A percentile compares a stretch with the other conserved stretches of the same genome.
Evolutionary conservation across 164 flowering plant genomes (phyloP).

Genomic region (Sedum album): DNA sequence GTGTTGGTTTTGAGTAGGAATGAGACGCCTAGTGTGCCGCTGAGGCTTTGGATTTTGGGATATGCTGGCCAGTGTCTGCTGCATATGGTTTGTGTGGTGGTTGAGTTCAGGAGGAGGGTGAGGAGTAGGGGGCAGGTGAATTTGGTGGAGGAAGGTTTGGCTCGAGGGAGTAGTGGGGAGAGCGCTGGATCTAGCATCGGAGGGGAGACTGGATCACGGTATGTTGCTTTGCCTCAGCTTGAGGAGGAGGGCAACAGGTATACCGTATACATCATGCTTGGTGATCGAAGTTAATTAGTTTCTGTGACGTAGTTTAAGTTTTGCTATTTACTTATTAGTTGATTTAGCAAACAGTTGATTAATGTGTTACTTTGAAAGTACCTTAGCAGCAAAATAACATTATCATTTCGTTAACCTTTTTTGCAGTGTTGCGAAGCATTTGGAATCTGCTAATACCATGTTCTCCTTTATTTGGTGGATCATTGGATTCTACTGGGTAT

Average conservation of each 20-base stretch:
- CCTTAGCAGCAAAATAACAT: background rate
- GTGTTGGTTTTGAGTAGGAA: conserved; percentile 27
- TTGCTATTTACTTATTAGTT: too few relatives aligned
- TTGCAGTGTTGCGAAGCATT: conserved; percentile 50
- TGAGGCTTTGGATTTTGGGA: conserved; percentile 15
- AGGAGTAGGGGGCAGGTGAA: background rate
- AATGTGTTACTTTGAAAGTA: background rate
- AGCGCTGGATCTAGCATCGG: background rate
- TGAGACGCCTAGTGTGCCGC: conserved; percentile 36
- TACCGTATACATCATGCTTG: too few relatives aligned
- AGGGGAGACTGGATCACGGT: background rate
- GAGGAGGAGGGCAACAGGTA: conserved; percentile 4
- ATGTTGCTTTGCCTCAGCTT: background rate
- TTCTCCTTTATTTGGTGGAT: conserved; percentile 88
- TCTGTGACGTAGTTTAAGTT: too few relatives aligned
- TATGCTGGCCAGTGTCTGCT: conserved; percentile 10
- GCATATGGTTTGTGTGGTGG: conserved; percentile 12
- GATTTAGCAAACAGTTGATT: background rate
- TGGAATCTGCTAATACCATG: conserved; percentile 79
- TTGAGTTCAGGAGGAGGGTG: conserved; percentile 11
- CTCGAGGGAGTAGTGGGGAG: background rate
- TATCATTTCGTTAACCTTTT: background rate
- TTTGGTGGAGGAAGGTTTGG: conserved; percentile 3
- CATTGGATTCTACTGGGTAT: conserved; percentile 79
- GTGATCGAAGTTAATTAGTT: background rate